Evolutionary conservation across 768 basidiomycete species (phyloP).

Genomic region (Rhodotorula toruloides): DNA sequence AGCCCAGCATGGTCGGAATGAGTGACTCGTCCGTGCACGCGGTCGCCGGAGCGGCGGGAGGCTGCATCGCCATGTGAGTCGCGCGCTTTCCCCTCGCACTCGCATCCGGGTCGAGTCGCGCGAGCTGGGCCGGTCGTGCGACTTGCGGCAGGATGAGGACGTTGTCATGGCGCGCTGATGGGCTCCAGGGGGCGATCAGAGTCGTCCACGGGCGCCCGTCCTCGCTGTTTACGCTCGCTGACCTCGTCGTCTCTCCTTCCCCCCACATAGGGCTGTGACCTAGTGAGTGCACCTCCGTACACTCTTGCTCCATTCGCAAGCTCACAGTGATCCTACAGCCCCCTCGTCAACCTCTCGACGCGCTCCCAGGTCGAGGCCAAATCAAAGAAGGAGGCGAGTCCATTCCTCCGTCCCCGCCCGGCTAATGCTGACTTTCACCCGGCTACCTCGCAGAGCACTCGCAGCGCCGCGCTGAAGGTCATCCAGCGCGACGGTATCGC

Average conservation of each 20-base stretch:
- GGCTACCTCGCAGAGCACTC: slow-evolving; percentile 51
- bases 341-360: slow-evolving; percentile 85
- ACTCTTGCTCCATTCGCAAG: too few species aligned
- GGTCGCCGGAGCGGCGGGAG: slow-evolving; percentile 80
- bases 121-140: not conserved
- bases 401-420: not conserved
- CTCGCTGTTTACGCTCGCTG: too few species aligned
- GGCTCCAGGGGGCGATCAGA: not conserved
- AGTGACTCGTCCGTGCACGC: slow-evolving; percentile 77
- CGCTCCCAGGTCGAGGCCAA: slow-evolving; percentile 85
- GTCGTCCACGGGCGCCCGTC: too few species aligned
- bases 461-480: slow-evolving; percentile 65
- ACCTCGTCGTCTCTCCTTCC: not conserved
- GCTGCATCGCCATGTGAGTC: slow-evolving; percentile 84
- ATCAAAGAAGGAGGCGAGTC: slow-evolving; percentile 64
- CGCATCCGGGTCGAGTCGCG: not conserved
- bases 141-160: too few species aligned
- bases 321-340: too few species aligned
- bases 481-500: slow-evolving; percentile 75
- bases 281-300: too few species aligned
- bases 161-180: too few species aligned
- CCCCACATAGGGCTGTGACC: slow-evolving; percentile 6
- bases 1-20: slow-evolving; percentile 19
- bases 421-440: not conserved
- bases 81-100: slow-evolving; percentile 58